These are phyloP conservation scores for Aureobasidium vineae DNA, from an alignment of 2,329 filamentous ascomycete genomes.

Conservation along the genomic window DNA sequence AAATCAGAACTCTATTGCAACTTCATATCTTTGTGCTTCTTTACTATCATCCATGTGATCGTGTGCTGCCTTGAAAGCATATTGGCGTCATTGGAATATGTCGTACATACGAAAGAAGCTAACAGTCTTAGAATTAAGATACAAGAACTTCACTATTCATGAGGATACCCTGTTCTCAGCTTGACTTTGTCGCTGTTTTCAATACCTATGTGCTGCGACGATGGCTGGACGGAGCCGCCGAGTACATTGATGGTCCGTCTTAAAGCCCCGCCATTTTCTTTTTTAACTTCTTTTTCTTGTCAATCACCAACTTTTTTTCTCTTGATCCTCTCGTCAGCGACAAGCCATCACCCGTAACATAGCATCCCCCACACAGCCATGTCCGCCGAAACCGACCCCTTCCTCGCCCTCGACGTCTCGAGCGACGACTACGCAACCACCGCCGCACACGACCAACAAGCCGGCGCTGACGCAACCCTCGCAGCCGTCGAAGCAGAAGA, in stretches of 20 bases:
- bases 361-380: neutral
- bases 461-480: conserved; percentile 7
- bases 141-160: too few relatives aligned
- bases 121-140: too few relatives aligned
- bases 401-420: conserved; percentile 36
- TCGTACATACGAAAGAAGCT: too few relatives aligned
- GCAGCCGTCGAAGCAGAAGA: conserved; percentile 9
- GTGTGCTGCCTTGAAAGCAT: too few relatives aligned
- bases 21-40: neutral
- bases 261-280: conserved; percentile 2
- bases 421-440: conserved; percentile 37
- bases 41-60: neutral
- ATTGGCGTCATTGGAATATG: too few relatives aligned
- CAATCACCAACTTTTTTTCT: neutral
- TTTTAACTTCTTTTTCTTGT: neutral
- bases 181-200: too few relatives aligned
- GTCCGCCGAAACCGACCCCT: conserved; percentile 30
- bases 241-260: conserved; percentile 7
- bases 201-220: too few relatives aligned
- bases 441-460: conserved; percentile 33
- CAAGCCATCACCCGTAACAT: conserved; percentile 8
- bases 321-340: neutral
- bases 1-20: conserved; percentile 19
- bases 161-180: too few relatives aligned
- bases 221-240: neutral